Percentiles rank a stretch among this genome's conserved stretches.
Conservation (phyloP, 2,329 filamentous ascomycete species). For the Graphilbum sp. region DNA sequence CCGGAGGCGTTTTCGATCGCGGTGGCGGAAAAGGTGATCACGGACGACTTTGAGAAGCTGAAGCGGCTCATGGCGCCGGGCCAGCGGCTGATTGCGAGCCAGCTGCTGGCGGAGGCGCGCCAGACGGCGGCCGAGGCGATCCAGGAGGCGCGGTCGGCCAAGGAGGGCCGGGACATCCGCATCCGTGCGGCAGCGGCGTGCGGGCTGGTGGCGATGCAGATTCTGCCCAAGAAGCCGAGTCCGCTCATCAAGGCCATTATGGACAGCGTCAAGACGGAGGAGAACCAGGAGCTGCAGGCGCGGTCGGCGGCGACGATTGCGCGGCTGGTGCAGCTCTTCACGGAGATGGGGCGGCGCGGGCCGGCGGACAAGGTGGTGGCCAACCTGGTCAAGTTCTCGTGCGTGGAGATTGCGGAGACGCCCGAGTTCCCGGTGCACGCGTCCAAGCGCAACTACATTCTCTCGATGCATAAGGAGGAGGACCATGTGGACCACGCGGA, state of each 20-base stretch:
- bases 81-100: slow-evolving; percentile 67
- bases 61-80: slow-evolving; percentile 81
- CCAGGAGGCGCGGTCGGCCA: slow-evolving; percentile 61
- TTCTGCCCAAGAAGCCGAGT: slow-evolving; percentile 84
- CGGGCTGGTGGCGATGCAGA: slow-evolving; percentile 72
- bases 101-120: slow-evolving; percentile 64
- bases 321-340: slow-evolving; percentile 72
- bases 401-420: slow-evolving; percentile 92
- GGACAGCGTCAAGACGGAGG: slow-evolving; percentile 94
- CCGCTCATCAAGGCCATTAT: slow-evolving; percentile 91
- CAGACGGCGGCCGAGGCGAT: slow-evolving; percentile 56
- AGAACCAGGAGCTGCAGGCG: slow-evolving; percentile 74
- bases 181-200: slow-evolving; percentile 77
- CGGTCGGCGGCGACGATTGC: slow-evolving; percentile 78
- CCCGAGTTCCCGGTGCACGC: slow-evolving; percentile 85
- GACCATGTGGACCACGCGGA: slow-evolving; percentile 87
- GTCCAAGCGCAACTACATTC: slow-evolving; percentile 58
- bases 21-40: slow-evolving; percentile 77
- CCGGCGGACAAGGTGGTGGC: slow-evolving; percentile 92
- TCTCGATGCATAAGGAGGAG: slow-evolving; percentile 94
- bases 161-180: slow-evolving; percentile 68
- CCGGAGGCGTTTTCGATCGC: slow-evolving; percentile 80
- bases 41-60: slow-evolving; percentile 70
- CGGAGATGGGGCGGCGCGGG: slow-evolving; percentile 58
- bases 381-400: slow-evolving; percentile 94